Conservation (phyloP, 2,329 filamentous ascomycete species). For the Albophoma yamanashiensis region DNA sequence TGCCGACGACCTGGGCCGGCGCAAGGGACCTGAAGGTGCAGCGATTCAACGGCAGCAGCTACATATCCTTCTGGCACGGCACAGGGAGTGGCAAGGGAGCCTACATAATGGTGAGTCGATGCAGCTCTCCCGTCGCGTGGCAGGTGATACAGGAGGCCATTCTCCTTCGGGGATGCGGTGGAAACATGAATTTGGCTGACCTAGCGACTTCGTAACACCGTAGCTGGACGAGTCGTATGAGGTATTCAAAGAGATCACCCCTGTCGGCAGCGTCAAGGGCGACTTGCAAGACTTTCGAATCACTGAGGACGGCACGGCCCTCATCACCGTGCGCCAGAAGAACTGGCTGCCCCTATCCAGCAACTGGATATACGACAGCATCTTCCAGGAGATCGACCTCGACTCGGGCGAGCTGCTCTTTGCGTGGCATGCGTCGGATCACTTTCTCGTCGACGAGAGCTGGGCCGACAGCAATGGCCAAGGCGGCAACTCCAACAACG, state of each 20-base stretch:
- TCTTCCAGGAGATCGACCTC: conserved; percentile 37
- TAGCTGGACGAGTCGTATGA: conserved; percentile 20
- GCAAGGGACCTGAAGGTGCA: conserved; percentile 13
- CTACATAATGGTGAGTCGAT: background rate
- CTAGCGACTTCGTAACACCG: background rate
- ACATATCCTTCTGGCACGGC: conserved; percentile 20
- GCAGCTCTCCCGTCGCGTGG: background rate
- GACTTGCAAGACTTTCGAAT: conserved; percentile 28
- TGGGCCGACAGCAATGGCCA: conserved; percentile 7
- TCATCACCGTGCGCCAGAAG: conserved; percentile 20
- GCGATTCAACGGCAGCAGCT: background rate
- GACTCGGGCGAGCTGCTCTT: conserved; percentile 36
- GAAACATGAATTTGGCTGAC: background rate
- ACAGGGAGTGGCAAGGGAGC: conserved; percentile 14
- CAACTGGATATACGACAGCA: conserved; percentile 19
- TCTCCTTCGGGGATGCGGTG: no score
- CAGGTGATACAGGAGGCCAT: background rate
- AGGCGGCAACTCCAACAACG: conserved; percentile 10
- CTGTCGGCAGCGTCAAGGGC: conserved; percentile 11
- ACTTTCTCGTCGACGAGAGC: conserved; percentile 13
- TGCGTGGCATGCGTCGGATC: conserved; percentile 27
- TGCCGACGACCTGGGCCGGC: conserved; percentile 17
- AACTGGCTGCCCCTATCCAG: conserved; percentile 1
- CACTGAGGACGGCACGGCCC: conserved; percentile 25
- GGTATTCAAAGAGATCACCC: conserved; percentile 13